Conservation (phyloP, 345 rosid genomes). For the Populus euphratica region DNA sequence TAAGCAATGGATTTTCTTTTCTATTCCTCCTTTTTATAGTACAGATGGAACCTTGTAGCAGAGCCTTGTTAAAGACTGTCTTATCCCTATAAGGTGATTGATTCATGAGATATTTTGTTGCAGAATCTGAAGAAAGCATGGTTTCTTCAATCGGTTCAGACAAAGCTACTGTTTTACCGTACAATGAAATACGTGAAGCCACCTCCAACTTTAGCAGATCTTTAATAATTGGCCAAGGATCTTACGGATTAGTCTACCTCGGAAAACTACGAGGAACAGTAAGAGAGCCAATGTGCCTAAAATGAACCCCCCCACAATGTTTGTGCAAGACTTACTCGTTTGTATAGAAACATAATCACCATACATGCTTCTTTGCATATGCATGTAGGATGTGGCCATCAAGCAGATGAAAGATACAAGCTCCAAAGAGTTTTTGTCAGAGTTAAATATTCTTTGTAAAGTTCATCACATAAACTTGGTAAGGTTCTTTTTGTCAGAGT, state of each 20-base stretch:
- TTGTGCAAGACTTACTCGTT: neutral
- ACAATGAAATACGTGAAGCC: conserved; percentile 28
- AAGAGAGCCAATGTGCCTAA: neutral
- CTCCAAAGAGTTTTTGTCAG: conserved; percentile 37
- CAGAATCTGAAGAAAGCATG: conserved; percentile 20
- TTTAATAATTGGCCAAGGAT: conserved; percentile 38
- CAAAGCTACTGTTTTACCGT: conserved; percentile 27
- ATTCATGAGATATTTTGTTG: conserved; percentile 6
- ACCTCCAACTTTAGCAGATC: conserved; percentile 27
- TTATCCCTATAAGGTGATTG: conserved; percentile 4
- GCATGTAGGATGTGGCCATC: conserved; percentile 36
- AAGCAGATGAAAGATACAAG: conserved; percentile 40
- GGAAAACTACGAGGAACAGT: conserved; percentile 27
- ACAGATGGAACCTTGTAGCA: too few relatives aligned
- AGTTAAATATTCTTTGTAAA: conserved; percentile 34
- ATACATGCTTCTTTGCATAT: neutral
- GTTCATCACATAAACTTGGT: conserved; percentile 39
- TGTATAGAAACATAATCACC: neutral
- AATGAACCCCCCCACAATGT: neutral
- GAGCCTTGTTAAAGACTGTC: neutral
- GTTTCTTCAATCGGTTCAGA: conserved; percentile 16
- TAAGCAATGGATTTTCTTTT: too few relatives aligned
- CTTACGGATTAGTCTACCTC: conserved; percentile 33
- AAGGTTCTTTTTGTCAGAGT: neutral
- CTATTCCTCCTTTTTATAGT: neutral